Evolutionary conservation across 768 basidiomycete species (phyloP).

Genomic region (Suillus weaverae): DNA sequence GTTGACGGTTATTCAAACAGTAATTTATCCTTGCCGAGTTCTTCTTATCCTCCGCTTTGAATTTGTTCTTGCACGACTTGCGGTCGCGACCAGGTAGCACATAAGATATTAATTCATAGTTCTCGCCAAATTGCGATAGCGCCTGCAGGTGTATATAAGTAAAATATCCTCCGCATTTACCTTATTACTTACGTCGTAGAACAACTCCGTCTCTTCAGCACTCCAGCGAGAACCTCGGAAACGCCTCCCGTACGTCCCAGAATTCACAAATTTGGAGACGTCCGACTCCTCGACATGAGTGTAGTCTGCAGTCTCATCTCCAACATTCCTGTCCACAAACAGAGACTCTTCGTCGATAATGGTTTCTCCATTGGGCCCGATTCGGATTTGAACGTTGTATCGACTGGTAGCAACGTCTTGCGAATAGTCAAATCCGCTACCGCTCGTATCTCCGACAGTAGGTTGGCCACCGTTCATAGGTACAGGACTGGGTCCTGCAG

Average conservation of each 20-base stretch:
- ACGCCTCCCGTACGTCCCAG: constrained; percentile 76
- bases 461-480: not conserved
- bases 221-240: constrained; percentile 85
- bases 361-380: constrained; percentile 84
- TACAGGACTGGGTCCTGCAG: constrained; percentile 17
- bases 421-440: constrained; percentile 69
- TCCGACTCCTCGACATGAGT: constrained; percentile 83
- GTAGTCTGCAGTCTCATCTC: constrained; percentile 68
- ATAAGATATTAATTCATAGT: constrained; percentile 89
- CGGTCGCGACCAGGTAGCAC: constrained; percentile 83
- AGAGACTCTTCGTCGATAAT: constrained; percentile 85
- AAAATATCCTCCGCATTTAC: not conserved
- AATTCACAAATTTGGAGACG: constrained; percentile 82
- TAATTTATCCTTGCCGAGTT: constrained; percentile 74
- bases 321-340: constrained; percentile 70
- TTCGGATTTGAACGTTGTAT: constrained; percentile 83
- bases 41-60: constrained; percentile 85
- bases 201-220: constrained; percentile 85
- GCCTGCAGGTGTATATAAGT: constrained; percentile 51
- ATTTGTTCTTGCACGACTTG: constrained; percentile 91
- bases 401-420: constrained; percentile 64
- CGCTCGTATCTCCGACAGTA: constrained; percentile 44
- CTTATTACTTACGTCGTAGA: constrained; percentile 66
- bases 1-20: constrained; percentile 71
- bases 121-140: constrained; percentile 87